Base-by-base conservation (phyloP, 1,284 basidiomycete genomes). In the Moesziomyces antarcticus region DNA sequence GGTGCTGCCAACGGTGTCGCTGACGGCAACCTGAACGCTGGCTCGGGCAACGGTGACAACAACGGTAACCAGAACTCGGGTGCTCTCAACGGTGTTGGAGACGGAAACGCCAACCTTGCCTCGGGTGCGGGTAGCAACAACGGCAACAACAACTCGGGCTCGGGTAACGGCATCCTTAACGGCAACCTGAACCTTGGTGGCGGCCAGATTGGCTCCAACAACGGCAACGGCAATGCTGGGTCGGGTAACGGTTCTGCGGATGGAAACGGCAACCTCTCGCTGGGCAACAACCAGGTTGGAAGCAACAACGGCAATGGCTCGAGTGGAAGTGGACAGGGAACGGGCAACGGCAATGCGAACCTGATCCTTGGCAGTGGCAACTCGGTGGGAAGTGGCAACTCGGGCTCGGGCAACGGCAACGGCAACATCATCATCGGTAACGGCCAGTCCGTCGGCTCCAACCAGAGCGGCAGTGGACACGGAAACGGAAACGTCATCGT, bases 341-440 rank as follows among this genome's bases (percentile, higher is more conserved):
- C 49, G 3, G 60, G 60, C 3, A 51, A 64, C 33, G 61, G 61
- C 7, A 64, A 64, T 24, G 14, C 41, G 16, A 64, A 64, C 61
- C 21, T 64, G n/a, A 49, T 64, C 27, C 20, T 57, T 0, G 60
- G 60, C 4, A 20, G 9, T 8, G 60, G 60, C 20, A 70, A 70
- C 56, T 63, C 22, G 66, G 66, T 1, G 48, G 42, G 14, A 56
- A 45, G 30, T 30, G 30, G 30, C 11, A 24, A 69, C 30, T 30
- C 37, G 20, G 64, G 64, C 2, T 59, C 48, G 27, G 60, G 56
- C 10, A 64, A 62, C 27, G 66, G 66, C 4, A 69, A 69, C 22
- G 55, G 48, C 18, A 69, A 70, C 60, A 59, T 64, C 42, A 63
- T 69, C 59, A 58, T 69, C 41, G 66, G 66, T 22, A 58, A 69